Conservation (phyloP, 768 basidiomycete genomes). For the Trametes cingulata region DNA sequence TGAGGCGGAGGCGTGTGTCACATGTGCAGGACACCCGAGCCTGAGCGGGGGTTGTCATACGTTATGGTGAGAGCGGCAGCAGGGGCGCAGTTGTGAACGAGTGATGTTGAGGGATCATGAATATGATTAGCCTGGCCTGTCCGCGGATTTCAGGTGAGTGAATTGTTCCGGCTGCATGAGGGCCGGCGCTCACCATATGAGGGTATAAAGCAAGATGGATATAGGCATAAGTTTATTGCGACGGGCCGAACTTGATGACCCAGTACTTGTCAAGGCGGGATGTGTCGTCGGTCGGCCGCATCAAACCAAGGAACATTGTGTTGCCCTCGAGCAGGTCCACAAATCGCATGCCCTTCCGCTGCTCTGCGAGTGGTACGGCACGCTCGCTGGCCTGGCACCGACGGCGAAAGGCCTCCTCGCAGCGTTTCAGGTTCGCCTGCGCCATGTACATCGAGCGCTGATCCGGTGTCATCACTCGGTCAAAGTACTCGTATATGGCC, state of each 20-base stretch:
- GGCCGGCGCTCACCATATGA: constrained; percentile 8
- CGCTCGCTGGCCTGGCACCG: constrained; percentile 19
- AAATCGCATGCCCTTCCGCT: constrained; percentile 21
- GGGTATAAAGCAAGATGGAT: constrained; percentile 8
- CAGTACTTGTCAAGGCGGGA: not conserved
- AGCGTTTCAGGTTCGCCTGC: not conserved
- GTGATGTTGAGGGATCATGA: not conserved
- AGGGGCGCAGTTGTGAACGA: not conserved
- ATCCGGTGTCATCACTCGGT: constrained; percentile 6
- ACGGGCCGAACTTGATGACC: constrained; percentile 11
- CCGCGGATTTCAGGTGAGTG: not conserved
- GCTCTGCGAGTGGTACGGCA: constrained; percentile 11
- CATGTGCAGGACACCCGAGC: constrained; percentile 10
- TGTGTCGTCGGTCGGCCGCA: constrained; percentile 12
- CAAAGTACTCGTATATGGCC: constrained; percentile 23
- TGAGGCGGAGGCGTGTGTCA: constrained; percentile 7
- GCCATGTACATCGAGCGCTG: constrained; percentile 15
- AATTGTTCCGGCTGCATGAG: not conserved
- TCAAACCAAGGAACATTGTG: constrained; percentile 27
- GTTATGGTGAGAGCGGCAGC: not conserved
- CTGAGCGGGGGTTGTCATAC: constrained; percentile 16
- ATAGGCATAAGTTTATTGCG: constrained; percentile 10
- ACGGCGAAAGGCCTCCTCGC: constrained; percentile 16
- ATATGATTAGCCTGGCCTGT: constrained; percentile 10
- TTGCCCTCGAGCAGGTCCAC: constrained; percentile 29